Evolutionary conservation across 2,329 filamentous ascomycete genomes (phyloP), one percentile per base, ranked within the genome.

Genomic region (Achaetomium macrosporum): DNA sequence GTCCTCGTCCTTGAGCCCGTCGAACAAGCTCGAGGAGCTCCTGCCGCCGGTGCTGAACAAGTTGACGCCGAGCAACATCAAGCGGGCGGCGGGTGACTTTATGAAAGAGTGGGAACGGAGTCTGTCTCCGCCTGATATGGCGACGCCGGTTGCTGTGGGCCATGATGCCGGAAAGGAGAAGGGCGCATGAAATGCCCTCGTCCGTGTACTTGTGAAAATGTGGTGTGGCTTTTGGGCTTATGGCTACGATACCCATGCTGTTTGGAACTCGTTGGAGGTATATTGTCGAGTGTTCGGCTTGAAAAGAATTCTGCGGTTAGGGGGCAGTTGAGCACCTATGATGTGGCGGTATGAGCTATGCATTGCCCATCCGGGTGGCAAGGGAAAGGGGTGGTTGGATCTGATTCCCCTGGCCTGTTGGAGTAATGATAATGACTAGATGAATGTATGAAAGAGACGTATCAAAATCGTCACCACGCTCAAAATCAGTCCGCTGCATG

Each of bases 91-190:
- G n/a, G 87, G 84, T 35, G 87, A 86, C 57, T 76, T 96, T 53
- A 90, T 96, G 82, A 87, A 84, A 59, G 90, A 96, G 66, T 95
- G 90, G 88, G 92, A 97, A 72, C 88, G 83, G 68, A 88, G 81
- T 59, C 73, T 91, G 13, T 82, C 79, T 2, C 76, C 82, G 33
- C 73, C 78, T n/a, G 35, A 37, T 8, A 37, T 30, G 8, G 37
- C 9, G 6, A 10, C 15, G 35, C n/a, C 35, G 3, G 42, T 35
- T 25, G 36, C 19, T 2, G 41, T 9, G 16, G 47, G 36, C 29
- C 52, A 50, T 25, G 36, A 20, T 2, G 44, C 8, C 16, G 47
- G 36, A 33, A 54, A 50, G 48, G 46, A 56, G 30, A 51, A 51
- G 52, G 54, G 52, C 25, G 48, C 20, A 10, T 51, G 33, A 51